Conservation (phyloP, 2,329 filamentous ascomycete genomes). For the Orbilia javanica region DNA sequence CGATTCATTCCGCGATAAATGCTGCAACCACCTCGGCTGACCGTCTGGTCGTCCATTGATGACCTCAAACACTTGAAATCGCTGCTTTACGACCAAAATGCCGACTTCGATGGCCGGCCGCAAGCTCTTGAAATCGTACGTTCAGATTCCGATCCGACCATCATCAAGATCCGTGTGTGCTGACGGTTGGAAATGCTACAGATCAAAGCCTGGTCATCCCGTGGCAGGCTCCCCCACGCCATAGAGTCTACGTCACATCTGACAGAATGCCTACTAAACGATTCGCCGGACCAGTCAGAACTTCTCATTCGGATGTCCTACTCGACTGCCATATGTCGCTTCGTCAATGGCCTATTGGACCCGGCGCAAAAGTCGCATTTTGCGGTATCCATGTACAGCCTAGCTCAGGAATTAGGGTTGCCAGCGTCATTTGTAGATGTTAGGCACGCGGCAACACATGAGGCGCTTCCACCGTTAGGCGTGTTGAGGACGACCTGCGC, state of each 20-base stretch:
- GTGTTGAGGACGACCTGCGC: conserved; percentile 78
- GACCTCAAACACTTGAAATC: conserved; percentile 52
- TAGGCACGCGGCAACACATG: conserved; percentile 89
- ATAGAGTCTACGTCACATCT: conserved; percentile 83
- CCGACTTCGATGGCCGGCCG: conserved; percentile 45
- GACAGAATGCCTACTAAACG: conserved; percentile 76
- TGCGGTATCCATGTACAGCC: conserved; percentile 76
- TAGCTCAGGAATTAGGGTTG: conserved; percentile 76
- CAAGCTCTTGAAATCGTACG: conserved; percentile 47
- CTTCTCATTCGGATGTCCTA: conserved; percentile 78
- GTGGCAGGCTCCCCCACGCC: conserved; percentile 80
- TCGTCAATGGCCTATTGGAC: conserved; percentile 84
- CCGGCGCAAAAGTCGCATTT: conserved; percentile 75
- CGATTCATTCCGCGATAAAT: conserved; percentile 41
- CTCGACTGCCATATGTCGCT: conserved; percentile 80
- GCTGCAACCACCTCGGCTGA: conserved; percentile 55
- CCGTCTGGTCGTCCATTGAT: conserved; percentile 57
- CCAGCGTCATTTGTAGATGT: conserved; percentile 87
- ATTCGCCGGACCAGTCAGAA: conserved; percentile 69
- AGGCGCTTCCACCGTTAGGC: conserved; percentile 81
- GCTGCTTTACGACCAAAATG: conserved; percentile 47
- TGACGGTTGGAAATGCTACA: conserved; percentile 29
- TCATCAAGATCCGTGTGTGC: background rate
- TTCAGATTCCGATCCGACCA: background rate
- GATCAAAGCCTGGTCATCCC: conserved; percentile 73